Conservation (phyloP, 192 early-diverging fungal genomes). For the Chytriomyces sp. region DNA sequence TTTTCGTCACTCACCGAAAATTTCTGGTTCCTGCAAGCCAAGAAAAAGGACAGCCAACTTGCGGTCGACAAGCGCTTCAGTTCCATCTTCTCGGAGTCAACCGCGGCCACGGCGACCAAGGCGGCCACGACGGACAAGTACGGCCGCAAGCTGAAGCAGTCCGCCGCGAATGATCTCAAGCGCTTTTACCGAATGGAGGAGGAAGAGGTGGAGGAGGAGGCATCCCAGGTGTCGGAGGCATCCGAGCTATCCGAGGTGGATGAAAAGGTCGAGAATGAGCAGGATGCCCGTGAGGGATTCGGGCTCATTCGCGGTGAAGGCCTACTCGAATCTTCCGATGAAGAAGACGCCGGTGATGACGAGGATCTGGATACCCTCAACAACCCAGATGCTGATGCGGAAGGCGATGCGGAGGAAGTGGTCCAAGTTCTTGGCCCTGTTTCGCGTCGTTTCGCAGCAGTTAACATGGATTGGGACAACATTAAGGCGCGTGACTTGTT, state of each 20-base stretch:
- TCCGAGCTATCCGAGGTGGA: neutral
- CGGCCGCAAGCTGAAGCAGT: slow-evolving; percentile 59
- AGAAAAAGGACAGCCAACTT: slow-evolving; percentile 81
- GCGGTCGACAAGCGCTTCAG: slow-evolving; percentile 87
- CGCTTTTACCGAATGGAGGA: slow-evolving; percentile 75
- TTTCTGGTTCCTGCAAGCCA: slow-evolving; percentile 76
- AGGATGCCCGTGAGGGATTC: slow-evolving; percentile 46
- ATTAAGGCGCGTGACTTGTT: slow-evolving; percentile 75
- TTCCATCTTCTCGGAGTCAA: slow-evolving; percentile 67
- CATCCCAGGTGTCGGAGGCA: neutral
- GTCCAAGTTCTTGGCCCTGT: slow-evolving; percentile 12
- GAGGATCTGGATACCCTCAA: slow-evolving; percentile 48
- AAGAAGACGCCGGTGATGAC: slow-evolving; percentile 49
- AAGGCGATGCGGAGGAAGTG: slow-evolving; percentile 49
- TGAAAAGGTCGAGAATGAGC: neutral
- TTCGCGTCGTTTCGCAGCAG: slow-evolving; percentile 75
- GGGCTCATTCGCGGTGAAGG: slow-evolving; percentile 85
- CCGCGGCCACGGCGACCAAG: neutral
- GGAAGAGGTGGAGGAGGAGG: slow-evolving; percentile 47
- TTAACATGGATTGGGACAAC: slow-evolving; percentile 88
- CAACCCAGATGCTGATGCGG: slow-evolving; percentile 33
- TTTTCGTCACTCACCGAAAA: slow-evolving; percentile 40
- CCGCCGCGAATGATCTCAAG: slow-evolving; percentile 64
- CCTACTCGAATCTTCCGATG: slow-evolving; percentile 64
- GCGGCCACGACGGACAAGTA: slow-evolving; percentile 78